phyloP scores from a whole-genome alignment of 805 yeast genomes.

The Metschnikowia baotianmanensis region DNA sequence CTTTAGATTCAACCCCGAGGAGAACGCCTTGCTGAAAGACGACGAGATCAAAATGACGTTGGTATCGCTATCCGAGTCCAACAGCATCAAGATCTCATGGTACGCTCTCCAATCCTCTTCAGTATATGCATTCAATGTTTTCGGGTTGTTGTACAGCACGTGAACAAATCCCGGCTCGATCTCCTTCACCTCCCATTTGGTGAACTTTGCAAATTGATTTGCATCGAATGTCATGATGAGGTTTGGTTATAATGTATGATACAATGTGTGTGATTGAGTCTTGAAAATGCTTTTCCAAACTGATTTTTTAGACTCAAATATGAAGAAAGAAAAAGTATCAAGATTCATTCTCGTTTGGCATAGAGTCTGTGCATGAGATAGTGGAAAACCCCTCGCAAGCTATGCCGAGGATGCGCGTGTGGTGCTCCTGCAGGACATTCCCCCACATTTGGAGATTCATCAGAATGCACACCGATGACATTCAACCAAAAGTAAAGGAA shows the following conservation, averaged over 20 bases:
- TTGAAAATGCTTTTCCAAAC: background rate
- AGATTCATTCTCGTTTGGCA: background rate
- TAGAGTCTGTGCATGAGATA: background rate
- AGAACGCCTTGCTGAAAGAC: slow-evolving; percentile 54
- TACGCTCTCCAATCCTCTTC: slow-evolving; percentile 58
- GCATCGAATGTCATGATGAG: slow-evolving; percentile 9
- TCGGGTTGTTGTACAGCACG: slow-evolving; percentile 61
- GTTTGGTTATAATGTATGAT: background rate
- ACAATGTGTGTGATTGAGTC: background rate
- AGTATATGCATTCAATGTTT: slow-evolving; percentile 56
- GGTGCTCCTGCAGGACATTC: background rate
- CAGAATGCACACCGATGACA: too few relatives aligned
- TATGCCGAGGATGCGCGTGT: slow-evolving; percentile 1
- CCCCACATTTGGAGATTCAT: background rate
- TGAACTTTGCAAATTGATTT: slow-evolving; percentile 7
- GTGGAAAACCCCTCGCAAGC: background rate
- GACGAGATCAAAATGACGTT: slow-evolving; percentile 55
- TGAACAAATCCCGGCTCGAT: slow-evolving; percentile 50
- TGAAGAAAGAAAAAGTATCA: background rate
- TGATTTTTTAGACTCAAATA: background rate
- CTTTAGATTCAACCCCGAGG: slow-evolving; percentile 65
- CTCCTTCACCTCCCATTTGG: slow-evolving; percentile 36
- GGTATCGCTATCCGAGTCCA: slow-evolving; percentile 45
- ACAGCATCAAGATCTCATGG: slow-evolving; percentile 41
- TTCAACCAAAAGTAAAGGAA: too few relatives aligned